Evolutionary conservation across 345 rosid species (phyloP).

Genomic region (Garcia nutans): DNA sequence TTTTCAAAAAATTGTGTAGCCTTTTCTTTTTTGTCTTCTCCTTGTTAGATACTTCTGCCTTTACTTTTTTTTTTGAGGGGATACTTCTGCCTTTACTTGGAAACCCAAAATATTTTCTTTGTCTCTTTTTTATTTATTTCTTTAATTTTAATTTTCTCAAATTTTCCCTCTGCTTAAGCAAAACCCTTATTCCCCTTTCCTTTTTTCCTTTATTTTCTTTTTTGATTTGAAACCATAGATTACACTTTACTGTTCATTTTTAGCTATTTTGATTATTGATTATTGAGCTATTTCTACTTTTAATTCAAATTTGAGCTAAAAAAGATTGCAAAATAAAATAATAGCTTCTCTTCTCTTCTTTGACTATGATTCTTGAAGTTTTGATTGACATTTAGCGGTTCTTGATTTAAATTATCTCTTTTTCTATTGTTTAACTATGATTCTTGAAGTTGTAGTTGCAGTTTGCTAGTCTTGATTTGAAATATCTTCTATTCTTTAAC

Average conservation of each 20-base stretch:
- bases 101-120: background rate
- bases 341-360: background rate
- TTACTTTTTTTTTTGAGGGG: too few species aligned
- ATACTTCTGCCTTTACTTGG: background rate
- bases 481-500: too few species aligned
- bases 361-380: background rate
- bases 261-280: background rate
- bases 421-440: constrained; percentile 5
- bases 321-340: background rate
- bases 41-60: background rate
- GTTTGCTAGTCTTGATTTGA: too few species aligned
- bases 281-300: constrained; percentile 2
- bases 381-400: too few species aligned
- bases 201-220: constrained; percentile 6
- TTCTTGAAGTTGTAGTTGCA: too few species aligned
- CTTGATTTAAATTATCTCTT: too few species aligned
- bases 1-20: background rate
- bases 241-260: background rate
- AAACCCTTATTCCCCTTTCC: constrained; percentile 1
- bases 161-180: constrained; percentile 23
- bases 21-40: background rate
- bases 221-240: background rate
- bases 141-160: background rate
- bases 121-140: background rate
- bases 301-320: constrained; percentile 14